Base-by-base conservation (phyloP, 2,329 filamentous ascomycete genomes). In the Fusarium tricinctum region DNA sequence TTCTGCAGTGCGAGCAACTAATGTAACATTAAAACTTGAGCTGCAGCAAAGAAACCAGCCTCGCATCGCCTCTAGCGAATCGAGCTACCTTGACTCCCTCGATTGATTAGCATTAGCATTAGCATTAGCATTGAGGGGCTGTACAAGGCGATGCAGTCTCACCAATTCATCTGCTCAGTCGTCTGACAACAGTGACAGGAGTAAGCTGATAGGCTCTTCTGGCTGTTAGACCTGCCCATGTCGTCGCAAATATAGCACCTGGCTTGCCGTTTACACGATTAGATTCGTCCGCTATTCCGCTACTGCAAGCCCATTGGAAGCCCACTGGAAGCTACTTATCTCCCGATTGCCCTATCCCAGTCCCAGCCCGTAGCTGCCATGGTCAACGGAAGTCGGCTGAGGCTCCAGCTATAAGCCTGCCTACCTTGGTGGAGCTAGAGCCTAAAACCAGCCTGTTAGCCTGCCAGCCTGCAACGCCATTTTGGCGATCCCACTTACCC, bases 181-280 rank as follows among this genome's bases (percentile, higher is more conserved):
- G 30, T 20, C 46, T 14, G 28, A 39, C 28, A 10, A 10, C 28
- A 30, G 28, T 30, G 28, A 30, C 28, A 30, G 13, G 28, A 30
- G 30, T 33, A 33, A 32, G 30, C n/a, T 47, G 28, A 30, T 40
- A 40, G 22, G 20, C 35, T 30, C 28, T 51, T 26, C 26, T 26
- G 26, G 26, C 26, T 26, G 26, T 26, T 42, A 66, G 48, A 6
- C 30, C 30, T 13, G 6, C 63, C 64, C 46, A 15, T 32, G 44
- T 40, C 61, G 69, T 65, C 54, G 50, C 69, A 73, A 71, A 70
- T 69, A 71, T 72, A 73, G 71, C 55, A 72, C 45, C 48, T 30
- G 28, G 28, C 28, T 30, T 30, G 28, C 28, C 28, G 28, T 30
- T 30, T 13, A 12, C 28, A 12, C 28, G 28, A 30, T 30, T 30